Conservation (phyloP, 208 protist genomes). For the Crithidia sp. region DNA sequence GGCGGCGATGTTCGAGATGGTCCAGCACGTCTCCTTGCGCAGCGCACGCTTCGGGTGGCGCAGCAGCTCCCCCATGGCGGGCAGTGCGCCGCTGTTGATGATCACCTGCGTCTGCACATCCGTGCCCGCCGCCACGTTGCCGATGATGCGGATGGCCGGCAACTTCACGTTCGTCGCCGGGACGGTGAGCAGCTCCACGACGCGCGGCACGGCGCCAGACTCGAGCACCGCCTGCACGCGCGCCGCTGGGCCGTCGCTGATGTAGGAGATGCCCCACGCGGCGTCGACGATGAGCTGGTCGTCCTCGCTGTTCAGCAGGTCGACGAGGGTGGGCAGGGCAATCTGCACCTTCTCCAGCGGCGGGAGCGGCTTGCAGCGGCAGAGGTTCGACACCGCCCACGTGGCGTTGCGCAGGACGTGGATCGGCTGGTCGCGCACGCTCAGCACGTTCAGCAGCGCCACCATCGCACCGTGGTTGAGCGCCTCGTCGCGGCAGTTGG, state of each 20-base stretch:
- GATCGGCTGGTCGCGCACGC: slow-evolving; percentile 57
- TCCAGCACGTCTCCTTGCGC: slow-evolving; percentile 99
- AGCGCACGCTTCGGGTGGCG: slow-evolving; percentile 87
- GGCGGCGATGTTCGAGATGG: slow-evolving; percentile 99
- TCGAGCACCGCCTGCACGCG: slow-evolving; percentile 96
- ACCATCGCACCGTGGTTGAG: slow-evolving; percentile 81
- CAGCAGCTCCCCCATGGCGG: slow-evolving; percentile 82
- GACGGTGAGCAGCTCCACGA: slow-evolving; percentile 95
- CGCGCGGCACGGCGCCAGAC: slow-evolving; percentile 77
- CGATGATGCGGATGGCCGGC: slow-evolving; percentile 96
- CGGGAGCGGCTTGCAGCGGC: slow-evolving; percentile 96
- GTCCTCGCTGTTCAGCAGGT: slow-evolving; percentile 90
- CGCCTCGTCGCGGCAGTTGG: slow-evolving; percentile 92
- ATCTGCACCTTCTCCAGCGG: slow-evolving; percentile 69
- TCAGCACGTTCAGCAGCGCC: slow-evolving; percentile 79
- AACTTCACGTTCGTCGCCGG: slow-evolving; percentile 79
- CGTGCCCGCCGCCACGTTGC: slow-evolving; percentile 99
- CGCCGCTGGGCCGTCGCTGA: slow-evolving; percentile 95
- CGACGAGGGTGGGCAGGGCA: slow-evolving; percentile 89
- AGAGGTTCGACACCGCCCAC: slow-evolving; percentile 99
- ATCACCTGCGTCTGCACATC: slow-evolving; percentile 97
- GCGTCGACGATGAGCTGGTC: slow-evolving; percentile 96
- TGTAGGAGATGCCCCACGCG: slow-evolving; percentile 97
- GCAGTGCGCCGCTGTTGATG: slow-evolving; percentile 93
- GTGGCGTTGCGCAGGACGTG: slow-evolving; percentile 93